Conservation (phyloP, 768 basidiomycete genomes). For the Paxillus ammoniavirescens region DNA sequence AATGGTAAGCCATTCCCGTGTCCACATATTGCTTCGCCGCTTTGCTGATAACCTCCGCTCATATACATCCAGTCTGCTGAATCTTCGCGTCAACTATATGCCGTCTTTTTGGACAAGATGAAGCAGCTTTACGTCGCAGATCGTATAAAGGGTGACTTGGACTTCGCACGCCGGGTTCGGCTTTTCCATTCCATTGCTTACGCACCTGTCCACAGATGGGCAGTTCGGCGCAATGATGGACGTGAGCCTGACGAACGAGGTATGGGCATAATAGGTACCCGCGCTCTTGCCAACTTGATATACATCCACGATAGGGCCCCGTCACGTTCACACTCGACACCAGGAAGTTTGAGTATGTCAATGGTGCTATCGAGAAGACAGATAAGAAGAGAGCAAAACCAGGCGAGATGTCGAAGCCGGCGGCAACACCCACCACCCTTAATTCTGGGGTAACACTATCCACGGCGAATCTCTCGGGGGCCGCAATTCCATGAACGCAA, state of each 20-base stretch:
- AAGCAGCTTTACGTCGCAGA: conserved; percentile 64
- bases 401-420: background rate
- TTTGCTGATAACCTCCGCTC: background rate
- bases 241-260: conserved; percentile 85
- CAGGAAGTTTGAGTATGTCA: conserved; percentile 69
- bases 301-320: conserved; percentile 55
- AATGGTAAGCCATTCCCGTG: conserved; percentile 57
- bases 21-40: background rate
- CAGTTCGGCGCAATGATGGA: conserved; percentile 96
- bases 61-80: conserved; percentile 54
- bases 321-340: conserved; percentile 85
- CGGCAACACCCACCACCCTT: background rate
- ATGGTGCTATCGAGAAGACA: conserved; percentile 3
- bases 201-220: conserved; percentile 57
- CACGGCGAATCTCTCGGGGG: background rate
- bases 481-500: conserved; percentile 2
- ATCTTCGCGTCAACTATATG: conserved; percentile 67
- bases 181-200: background rate
- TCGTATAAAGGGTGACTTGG: conserved; percentile 70
- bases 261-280: conserved; percentile 30
- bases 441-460: background rate
- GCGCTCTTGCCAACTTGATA: conserved; percentile 2
- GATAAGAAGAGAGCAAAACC: conserved; percentile 8
- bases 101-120: conserved; percentile 68
- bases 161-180: background rate